Evolutionary conservation across 768 basidiomycete species (phyloP).

Genomic region (Termitomyces heimii): DNA sequence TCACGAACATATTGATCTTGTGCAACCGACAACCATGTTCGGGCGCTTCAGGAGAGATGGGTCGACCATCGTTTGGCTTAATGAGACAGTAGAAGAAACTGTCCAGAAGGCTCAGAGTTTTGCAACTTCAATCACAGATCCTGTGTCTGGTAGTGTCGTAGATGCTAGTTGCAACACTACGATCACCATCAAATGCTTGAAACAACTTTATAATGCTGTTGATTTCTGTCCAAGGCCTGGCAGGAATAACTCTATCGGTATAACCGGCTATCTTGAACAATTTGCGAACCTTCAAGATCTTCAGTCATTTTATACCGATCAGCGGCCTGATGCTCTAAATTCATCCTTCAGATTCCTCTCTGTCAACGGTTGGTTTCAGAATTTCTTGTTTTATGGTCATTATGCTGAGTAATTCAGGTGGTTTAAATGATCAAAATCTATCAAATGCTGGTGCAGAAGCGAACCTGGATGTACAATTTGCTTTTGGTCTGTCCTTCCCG

Average conservation of each 20-base stretch:
- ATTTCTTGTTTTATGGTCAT: background rate
- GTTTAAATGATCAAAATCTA: constrained; percentile 52
- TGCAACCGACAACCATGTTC: too few species aligned
- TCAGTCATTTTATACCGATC: constrained; percentile 42
- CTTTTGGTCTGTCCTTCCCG: constrained; percentile 58
- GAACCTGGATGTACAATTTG: constrained; percentile 63
- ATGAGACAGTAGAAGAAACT: constrained; percentile 10
- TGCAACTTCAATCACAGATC: constrained; percentile 11
- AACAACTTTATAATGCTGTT: too few species aligned
- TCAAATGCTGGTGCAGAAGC: constrained; percentile 56
- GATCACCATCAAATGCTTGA: too few species aligned
- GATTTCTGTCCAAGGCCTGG: constrained; percentile 29
- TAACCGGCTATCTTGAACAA: too few species aligned
- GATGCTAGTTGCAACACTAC: too few species aligned
- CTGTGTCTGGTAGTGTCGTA: constrained; percentile 28
- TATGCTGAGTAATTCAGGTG: constrained; percentile 34
- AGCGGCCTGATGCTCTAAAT: constrained; percentile 41
- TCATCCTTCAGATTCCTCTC: constrained; percentile 48
- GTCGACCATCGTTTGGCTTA: too few species aligned
- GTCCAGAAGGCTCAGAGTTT: constrained; percentile 7
- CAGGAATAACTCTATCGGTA: constrained; percentile 41
- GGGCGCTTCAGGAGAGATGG: too few species aligned
- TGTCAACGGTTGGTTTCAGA: constrained; percentile 41
- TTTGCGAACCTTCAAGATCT: too few species aligned
- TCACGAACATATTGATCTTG: constrained; percentile 54